Conservation (phyloP, 352 stramenopile genomes). For the Thalassiosira oceanica region DNA sequence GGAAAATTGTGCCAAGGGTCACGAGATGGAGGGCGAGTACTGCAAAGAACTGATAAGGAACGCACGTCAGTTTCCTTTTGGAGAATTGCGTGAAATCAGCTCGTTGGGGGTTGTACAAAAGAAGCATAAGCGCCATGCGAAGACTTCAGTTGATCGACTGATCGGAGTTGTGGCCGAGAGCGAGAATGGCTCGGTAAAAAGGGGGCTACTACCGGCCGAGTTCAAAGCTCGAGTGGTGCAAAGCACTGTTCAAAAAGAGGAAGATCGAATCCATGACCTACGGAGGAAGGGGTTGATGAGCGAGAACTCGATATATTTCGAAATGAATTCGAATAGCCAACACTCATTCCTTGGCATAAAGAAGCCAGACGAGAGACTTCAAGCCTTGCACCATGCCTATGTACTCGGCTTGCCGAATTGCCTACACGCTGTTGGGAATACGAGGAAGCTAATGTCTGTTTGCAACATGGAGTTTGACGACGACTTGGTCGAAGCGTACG, state of each 20-base stretch:
- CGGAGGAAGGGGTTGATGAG: not conserved
- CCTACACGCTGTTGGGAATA: not conserved
- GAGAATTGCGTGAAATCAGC: not conserved
- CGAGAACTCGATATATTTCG: not conserved
- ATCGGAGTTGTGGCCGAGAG: not conserved
- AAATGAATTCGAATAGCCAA: conserved; percentile 1
- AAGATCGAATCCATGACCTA: not conserved
- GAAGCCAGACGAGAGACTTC: not conserved
- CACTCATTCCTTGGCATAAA: not conserved
- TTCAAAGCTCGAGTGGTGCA: not conserved
- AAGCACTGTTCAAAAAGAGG: not conserved
- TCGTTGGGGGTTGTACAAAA: not conserved
- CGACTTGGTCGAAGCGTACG: not conserved
- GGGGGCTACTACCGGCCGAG: not conserved
- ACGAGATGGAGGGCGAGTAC: not conserved
- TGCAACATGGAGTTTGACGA: not conserved
- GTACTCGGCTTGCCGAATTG: not conserved
- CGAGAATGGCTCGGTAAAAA: no score
- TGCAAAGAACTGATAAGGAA: not conserved
- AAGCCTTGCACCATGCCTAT: not conserved
- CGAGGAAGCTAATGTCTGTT: not conserved
- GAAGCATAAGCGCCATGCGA: not conserved
- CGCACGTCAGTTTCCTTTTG: not conserved
- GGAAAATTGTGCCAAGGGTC: not conserved
- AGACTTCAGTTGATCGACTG: not conserved